These are phyloP conservation scores for Modicella reniformis DNA, from an alignment of 371 early-diverging fungal genomes.

Conservation along the genomic window DNA sequence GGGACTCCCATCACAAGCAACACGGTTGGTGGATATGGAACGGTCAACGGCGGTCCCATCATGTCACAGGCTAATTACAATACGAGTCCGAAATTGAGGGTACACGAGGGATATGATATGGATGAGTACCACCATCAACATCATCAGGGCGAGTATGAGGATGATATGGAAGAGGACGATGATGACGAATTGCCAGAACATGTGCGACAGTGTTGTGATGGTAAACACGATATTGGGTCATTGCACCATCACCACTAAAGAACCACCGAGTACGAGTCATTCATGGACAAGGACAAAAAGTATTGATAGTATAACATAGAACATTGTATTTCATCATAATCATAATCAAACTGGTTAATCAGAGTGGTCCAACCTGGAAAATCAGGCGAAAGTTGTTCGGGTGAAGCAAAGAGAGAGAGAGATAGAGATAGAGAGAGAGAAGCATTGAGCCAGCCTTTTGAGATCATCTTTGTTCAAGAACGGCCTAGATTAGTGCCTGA, in stretches of 20 bases:
- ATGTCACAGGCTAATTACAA: conserved; percentile 14
- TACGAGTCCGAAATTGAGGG: conserved; percentile 26
- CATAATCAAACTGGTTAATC: too few relatives aligned
- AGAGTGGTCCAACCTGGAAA: too few relatives aligned
- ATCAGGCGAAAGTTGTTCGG: too few relatives aligned
- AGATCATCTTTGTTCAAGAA: too few relatives aligned
- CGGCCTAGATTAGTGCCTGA: too few relatives aligned
- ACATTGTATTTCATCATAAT: too few relatives aligned
- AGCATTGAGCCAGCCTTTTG: too few relatives aligned
- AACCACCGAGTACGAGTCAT: neutral
- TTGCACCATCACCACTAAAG: conserved; percentile 26
- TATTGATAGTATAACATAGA: too few relatives aligned
- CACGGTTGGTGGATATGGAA: conserved; percentile 43
- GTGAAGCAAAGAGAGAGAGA: too few relatives aligned
- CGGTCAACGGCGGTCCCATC: conserved; percentile 47
- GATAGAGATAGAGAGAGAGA: too few relatives aligned
- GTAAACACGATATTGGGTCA: conserved; percentile 51
- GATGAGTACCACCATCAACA: conserved; percentile 14
- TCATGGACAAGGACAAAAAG: too few relatives aligned
- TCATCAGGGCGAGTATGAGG: conserved; percentile 23
- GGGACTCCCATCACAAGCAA: neutral
- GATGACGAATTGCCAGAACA: conserved; percentile 51
- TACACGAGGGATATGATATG: neutral
- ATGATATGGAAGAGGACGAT: conserved; percentile 30
- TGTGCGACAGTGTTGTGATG: conserved; percentile 51